phyloP scores from a whole-genome alignment of 805 yeast species.

The Lachancea fermentati region DNA sequence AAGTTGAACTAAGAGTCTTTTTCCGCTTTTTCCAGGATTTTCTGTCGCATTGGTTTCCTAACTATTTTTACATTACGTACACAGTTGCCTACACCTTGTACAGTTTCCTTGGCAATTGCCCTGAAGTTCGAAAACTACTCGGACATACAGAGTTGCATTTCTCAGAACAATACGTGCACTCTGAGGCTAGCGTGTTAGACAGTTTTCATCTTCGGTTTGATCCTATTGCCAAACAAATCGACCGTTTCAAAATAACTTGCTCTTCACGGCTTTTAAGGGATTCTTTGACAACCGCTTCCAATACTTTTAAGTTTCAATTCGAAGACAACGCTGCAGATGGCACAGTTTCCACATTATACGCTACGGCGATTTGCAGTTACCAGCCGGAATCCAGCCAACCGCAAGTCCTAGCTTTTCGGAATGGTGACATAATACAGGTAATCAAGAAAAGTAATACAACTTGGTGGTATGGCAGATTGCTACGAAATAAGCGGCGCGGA shows the following conservation, averaged over 20 bases:
- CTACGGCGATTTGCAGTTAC: constrained; percentile 4
- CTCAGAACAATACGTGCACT: too few species aligned
- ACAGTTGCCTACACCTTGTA: constrained; percentile 18
- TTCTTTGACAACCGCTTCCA: too few species aligned
- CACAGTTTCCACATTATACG: constrained; percentile 3
- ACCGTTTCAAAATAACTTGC: too few species aligned
- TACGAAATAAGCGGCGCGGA: constrained; percentile 8
- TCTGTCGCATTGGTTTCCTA: constrained; percentile 17
- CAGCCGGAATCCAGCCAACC: background rate
- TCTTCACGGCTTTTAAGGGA: too few species aligned
- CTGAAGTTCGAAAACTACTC: constrained; percentile 16
- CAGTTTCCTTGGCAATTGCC: constrained; percentile 14
- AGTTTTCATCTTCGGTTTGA: too few species aligned
- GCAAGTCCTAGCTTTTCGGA: constrained; percentile 3
- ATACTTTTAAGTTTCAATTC: background rate
- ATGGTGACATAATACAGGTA: constrained; percentile 8
- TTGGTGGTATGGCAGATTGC: constrained; percentile 11
- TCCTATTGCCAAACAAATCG: too few species aligned
- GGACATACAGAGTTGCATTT: too few species aligned
- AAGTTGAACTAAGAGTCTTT: constrained; percentile 12
- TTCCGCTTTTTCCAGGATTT: constrained; percentile 9
- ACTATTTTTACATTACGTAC: constrained; percentile 17
- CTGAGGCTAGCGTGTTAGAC: too few species aligned
- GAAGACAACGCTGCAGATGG: constrained; percentile 1
- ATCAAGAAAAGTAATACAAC: constrained; percentile 6